A percentile compares a stretch with the other conserved stretches of the same genome.
Conservation (phyloP, 73 alveolate species). For the Symbiodinium natans region DNA sequence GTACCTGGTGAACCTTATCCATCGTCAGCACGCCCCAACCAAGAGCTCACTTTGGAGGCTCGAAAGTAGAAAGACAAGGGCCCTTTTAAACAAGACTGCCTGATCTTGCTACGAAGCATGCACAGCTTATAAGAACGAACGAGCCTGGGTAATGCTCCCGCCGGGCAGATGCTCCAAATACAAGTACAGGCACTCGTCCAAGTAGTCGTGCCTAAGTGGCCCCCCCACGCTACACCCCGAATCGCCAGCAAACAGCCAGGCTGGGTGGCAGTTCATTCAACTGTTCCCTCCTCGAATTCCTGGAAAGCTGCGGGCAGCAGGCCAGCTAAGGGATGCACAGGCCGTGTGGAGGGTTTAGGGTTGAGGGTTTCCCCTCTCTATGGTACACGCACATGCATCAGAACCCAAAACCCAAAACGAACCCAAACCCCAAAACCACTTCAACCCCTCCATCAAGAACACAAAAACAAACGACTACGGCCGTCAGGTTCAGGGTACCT, state of each 20-base stretch:
- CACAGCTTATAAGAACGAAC: too few relatives aligned
- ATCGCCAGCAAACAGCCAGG: neutral
- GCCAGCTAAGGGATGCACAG: too few relatives aligned
- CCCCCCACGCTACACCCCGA: too few relatives aligned
- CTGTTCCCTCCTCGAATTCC: too few relatives aligned
- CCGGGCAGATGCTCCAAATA: slow-evolving; percentile 80
- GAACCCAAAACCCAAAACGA: neutral
- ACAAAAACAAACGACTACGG: neutral
- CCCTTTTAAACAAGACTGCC: too few relatives aligned
- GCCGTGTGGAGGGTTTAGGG: too few relatives aligned
- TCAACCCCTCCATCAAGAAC: neutral
- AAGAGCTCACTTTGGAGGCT: too few relatives aligned
- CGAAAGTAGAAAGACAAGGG: too few relatives aligned
- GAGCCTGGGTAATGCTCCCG: slow-evolving; percentile 84
- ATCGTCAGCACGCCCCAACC: too few relatives aligned
- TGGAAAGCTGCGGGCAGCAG: too few relatives aligned
- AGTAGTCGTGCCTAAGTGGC: slow-evolving; percentile 57
- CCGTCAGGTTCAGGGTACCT: neutral
- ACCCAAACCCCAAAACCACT: neutral
- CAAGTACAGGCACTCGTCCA: slow-evolving; percentile 69
- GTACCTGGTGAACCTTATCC: too few relatives aligned
- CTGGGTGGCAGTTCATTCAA: neutral
- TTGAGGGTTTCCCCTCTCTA: neutral
- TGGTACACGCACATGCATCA: neutral
- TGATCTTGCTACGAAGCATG: too few relatives aligned